A percentile compares a stretch with the other conserved stretches of the same genome.
phyloP scores from a whole-genome alignment of 2,329 filamentous ascomycete species.

The Helotiales sp. region DNA sequence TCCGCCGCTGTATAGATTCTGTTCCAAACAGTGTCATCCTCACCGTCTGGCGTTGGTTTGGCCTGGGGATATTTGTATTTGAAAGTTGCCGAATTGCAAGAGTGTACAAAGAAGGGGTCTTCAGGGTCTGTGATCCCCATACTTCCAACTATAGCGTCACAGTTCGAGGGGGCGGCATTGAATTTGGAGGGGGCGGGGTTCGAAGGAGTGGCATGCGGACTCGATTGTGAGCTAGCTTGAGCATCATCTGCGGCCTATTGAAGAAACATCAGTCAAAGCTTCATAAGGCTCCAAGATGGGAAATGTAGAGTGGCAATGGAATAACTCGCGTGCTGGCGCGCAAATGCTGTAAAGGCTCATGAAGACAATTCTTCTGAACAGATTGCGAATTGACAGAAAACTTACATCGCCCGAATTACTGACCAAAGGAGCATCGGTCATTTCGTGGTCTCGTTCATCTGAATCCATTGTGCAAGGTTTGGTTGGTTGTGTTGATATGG shows the following conservation, averaged over 20 bases:
- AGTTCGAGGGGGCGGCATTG: constrained; percentile 1
- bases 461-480: neutral
- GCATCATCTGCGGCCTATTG: neutral
- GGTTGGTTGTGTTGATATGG: neutral
- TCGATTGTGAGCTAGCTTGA: constrained; percentile 4
- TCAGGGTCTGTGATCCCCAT: constrained; percentile 15
- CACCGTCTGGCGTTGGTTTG: constrained; percentile 39
- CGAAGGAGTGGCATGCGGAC: neutral
- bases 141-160: constrained; percentile 6
- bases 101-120: constrained; percentile 18
- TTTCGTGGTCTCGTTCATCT: constrained; percentile 9
- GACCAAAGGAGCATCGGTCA: constrained; percentile 3
- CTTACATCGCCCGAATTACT: constrained; percentile 2
- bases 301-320: neutral
- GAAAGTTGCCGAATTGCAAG: constrained; percentile 35
- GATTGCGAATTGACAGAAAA: neutral
- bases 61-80: constrained; percentile 44
- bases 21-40: constrained; percentile 41
- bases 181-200: constrained; percentile 2
- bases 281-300: neutral
- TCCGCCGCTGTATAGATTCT: constrained; percentile 42
- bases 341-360: neutral
- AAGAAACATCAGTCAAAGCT: neutral
- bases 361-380: neutral
- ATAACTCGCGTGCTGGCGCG: neutral